Conservation (phyloP, 1,284 basidiomycete genomes). For the Cutaneotrichosporon sp. region DNA sequence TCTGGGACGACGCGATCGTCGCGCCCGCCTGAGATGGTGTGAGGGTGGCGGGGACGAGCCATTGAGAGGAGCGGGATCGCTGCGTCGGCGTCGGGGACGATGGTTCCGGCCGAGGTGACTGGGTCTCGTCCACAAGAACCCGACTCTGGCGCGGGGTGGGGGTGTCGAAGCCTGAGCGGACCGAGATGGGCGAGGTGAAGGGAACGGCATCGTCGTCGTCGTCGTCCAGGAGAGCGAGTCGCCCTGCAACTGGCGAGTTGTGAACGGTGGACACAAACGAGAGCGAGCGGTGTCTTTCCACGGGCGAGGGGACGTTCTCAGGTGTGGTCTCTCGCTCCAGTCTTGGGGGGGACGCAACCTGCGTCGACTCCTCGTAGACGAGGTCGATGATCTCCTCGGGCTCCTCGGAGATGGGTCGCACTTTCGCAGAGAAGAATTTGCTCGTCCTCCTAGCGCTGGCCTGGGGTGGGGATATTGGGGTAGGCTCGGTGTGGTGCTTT, state of each 20-base stretch:
- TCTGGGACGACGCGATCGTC: slow-evolving; percentile 2
- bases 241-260: background rate
- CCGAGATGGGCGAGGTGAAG: slow-evolving; percentile 19
- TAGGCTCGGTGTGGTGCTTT: slow-evolving; percentile 7
- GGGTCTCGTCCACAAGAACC: background rate
- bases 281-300: slow-evolving; percentile 20
- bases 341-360: slow-evolving; percentile 8
- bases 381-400: slow-evolving; percentile 22
- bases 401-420: background rate
- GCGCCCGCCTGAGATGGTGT: background rate
- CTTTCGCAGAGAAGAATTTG: slow-evolving; percentile 38
- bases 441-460: slow-evolving; percentile 21
- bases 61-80: slow-evolving; percentile 4
- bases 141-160: slow-evolving; percentile 8
- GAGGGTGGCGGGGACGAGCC: background rate
- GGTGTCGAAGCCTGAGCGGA: slow-evolving; percentile 12
- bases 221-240: background rate
- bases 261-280: slow-evolving; percentile 26
- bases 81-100: slow-evolving; percentile 18
- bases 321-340: slow-evolving; percentile 12
- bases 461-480: background rate
- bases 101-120: slow-evolving; percentile 6
- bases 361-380: slow-evolving; percentile 28
- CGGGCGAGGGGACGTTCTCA: slow-evolving; percentile 16
- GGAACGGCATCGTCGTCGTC: slow-evolving; percentile 12